phyloP scores from a whole-genome alignment of 2,329 filamentous ascomycete genomes.

The Eurotiales sp. region DNA sequence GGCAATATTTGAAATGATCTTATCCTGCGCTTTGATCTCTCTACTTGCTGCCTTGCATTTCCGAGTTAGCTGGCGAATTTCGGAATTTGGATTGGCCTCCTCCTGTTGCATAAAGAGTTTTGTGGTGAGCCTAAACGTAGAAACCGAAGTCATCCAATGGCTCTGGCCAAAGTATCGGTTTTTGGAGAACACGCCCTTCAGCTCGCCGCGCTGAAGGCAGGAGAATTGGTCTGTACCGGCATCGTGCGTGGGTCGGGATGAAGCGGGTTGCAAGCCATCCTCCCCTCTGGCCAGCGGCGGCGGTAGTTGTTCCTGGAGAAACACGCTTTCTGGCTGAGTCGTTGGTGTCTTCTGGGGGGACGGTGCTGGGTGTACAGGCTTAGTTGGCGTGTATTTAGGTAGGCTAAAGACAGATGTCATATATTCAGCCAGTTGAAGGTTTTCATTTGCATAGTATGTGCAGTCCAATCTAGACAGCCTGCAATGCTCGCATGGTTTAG shows the following conservation, averaged over 20 bases:
- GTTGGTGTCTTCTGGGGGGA: neutral
- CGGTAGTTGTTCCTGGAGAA: neutral
- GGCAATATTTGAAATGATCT: slow-evolving; percentile 3
- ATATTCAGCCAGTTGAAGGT: neutral
- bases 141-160: slow-evolving; percentile 48
- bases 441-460: neutral
- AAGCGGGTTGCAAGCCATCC: no score
- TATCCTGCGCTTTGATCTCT: slow-evolving; percentile 6
- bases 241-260: neutral
- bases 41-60: slow-evolving; percentile 11
- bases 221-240: neutral
- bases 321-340: neutral
- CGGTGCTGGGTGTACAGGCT: neutral
- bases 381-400: neutral
- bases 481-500: slow-evolving; percentile 8
- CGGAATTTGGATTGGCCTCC: neutral
- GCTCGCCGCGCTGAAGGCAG: neutral
- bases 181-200: slow-evolving; percentile 31
- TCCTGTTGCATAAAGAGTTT: slow-evolving; percentile 36
- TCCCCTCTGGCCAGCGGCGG: no score
- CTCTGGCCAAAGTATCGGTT: slow-evolving; percentile 51
- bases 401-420: slow-evolving; percentile 10
- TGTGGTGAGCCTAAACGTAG: slow-evolving; percentile 47
- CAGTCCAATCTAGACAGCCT: neutral
- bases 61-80: neutral